Evolutionary conservation across 495 filamentous ascomycete genomes (phyloP).

Genomic region (Penicillium parvum): DNA sequence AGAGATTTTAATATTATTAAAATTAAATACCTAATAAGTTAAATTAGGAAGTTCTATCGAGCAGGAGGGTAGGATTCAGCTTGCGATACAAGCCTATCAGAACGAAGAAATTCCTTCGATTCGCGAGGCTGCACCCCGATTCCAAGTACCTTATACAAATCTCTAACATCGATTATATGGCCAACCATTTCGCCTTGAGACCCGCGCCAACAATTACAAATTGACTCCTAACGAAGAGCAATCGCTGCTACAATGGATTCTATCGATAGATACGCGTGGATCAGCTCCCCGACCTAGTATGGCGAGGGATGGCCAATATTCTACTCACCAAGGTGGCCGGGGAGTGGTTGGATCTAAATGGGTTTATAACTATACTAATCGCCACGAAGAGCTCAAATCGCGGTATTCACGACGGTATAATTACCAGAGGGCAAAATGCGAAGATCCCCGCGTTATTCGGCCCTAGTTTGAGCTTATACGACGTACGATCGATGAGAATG

Average conservation of each 20-base stretch:
- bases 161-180: background rate
- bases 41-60: no score
- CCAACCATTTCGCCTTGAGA: background rate
- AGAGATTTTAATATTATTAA: background rate
- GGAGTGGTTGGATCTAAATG: no score
- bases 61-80: background rate
- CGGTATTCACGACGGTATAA: slow-evolving; percentile 26
- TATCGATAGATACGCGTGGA: slow-evolving; percentile 17
- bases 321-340: no score
- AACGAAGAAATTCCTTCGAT: background rate
- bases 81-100: slow-evolving; percentile 7
- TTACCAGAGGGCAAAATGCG: slow-evolving; percentile 30
- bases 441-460: no score
- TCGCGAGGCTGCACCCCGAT: background rate
- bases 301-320: slow-evolving; percentile 11
- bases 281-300: background rate
- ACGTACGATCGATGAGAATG: slow-evolving; percentile 40
- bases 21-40: background rate
- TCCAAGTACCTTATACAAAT: background rate
- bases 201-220: slow-evolving; percentile 8
- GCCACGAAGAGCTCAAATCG: slow-evolving; percentile 23
- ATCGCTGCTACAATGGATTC: slow-evolving; percentile 30
- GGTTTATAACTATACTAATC: slow-evolving; percentile 27
- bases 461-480: no score
- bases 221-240: slow-evolving; percentile 28